Base-by-base conservation (phyloP, 768 basidiomycete genomes). In the Megacollybia marginata region DNA sequence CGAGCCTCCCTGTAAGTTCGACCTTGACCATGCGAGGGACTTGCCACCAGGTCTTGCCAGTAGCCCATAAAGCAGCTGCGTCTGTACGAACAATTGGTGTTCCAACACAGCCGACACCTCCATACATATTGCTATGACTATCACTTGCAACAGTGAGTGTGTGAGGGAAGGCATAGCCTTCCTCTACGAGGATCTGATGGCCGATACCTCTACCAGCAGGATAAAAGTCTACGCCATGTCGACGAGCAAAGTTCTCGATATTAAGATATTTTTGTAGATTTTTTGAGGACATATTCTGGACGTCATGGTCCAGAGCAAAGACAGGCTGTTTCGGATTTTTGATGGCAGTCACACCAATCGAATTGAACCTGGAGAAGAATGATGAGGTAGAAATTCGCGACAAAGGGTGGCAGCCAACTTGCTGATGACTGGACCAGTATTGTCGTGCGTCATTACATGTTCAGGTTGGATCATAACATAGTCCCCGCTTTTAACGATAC, bases 11-110 rank as follows among this genome's bases (percentile, higher is more conserved):
- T 50, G 75, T 79, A 45, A 99, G 72, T 59, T 96, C 92, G 53
- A 98, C 95, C 52, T 89, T 92, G 64, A 99, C 81, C 80, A 97
- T 93, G 4, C 92, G 81, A 12, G 96, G 96, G 33, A 99, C 85
- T 68, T 98, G 96, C 96, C 95, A 98, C 96, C 96, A 99, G 1
- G 96, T 98, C 64, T 88, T 91, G 18, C 94, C 93, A 0, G 96
- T 98, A 11, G 96, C 92, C 96, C 96, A 99, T 10, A 99, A 76
- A 18, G 88, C 95, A 0, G 92, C 92, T 18, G 90, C 89, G 56
- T 95, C 92, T 11, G 92, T 97, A 46, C 96, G 82, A 6, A 98
- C 96, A 54, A 98, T 96, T 0, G 96, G 92, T 0, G 96, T 99
- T 2, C 96, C 96, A 3, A 99, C 82, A 60, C 94, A 95, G 1